Conservation (phyloP, 768 basidiomycete species). For the Hemileccinum rubropunctum region DNA sequence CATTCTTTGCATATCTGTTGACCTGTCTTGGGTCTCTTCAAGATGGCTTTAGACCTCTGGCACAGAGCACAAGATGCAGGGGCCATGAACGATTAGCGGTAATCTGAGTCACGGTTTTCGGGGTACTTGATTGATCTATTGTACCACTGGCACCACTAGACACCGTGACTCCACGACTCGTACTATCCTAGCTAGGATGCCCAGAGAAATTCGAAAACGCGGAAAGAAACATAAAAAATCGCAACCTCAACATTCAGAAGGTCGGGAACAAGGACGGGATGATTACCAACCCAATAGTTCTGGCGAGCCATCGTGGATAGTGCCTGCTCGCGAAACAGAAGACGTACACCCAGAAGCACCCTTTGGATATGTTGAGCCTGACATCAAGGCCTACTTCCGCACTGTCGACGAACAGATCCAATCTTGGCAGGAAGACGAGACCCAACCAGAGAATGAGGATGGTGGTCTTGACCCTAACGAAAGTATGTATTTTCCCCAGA, state of each 20-base stretch:
- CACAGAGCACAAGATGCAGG: conserved; percentile 80
- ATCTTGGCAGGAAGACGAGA: conserved; percentile 68
- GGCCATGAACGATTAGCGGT: conserved; percentile 51
- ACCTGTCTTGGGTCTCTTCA: conserved; percentile 95
- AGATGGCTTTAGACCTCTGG: conserved; percentile 71
- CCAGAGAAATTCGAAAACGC: conserved; percentile 70
- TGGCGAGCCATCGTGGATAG: conserved; percentile 71
- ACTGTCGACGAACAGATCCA: conserved; percentile 86
- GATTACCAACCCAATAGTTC: conserved; percentile 7
- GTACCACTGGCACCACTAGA: no score
- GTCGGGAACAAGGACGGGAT: background rate
- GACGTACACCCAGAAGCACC: conserved; percentile 66
- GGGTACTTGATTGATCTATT: background rate
- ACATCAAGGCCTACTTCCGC: conserved; percentile 90
- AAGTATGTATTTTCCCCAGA: conserved; percentile 41
- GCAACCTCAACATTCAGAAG: conserved; percentile 16
- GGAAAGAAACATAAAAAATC: conserved; percentile 72
- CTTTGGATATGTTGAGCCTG: conserved; percentile 86
- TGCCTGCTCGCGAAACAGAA: conserved; percentile 38
- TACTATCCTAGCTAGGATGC: no score
- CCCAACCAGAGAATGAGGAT: conserved; percentile 41
- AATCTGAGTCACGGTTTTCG: background rate
- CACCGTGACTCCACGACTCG: no score
- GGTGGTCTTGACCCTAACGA: conserved; percentile 65
- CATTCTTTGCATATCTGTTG: conserved; percentile 97